Evolutionary conservation across 495 filamentous ascomycete species (phyloP).

Genomic region (Pyrenula massariospora): DNA sequence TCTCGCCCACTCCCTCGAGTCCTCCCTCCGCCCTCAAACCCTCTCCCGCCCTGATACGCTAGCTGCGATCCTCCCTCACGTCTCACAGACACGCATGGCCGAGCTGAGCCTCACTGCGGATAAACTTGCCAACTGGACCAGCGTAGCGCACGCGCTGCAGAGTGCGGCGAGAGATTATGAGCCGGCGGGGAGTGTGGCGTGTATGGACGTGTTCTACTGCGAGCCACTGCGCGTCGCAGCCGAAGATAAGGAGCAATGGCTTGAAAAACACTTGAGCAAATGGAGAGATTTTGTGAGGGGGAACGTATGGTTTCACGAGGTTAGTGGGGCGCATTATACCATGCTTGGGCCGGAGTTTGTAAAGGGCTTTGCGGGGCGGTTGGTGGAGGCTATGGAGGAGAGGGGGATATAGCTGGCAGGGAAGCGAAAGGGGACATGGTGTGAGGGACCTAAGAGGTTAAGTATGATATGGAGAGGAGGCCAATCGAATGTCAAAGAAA

Average conservation of each 20-base stretch:
- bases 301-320: constrained; percentile 6
- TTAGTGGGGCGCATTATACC: constrained; percentile 26
- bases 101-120: constrained; percentile 26
- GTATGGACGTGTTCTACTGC: constrained; percentile 39
- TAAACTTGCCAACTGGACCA: constrained; percentile 23
- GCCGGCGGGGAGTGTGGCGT: constrained; percentile 23
- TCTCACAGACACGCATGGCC: constrained; percentile 12
- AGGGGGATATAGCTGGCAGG: too few relatives aligned
- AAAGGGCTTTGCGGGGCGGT: constrained; percentile 12
- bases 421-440: too few relatives aligned
- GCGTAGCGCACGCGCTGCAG: constrained; percentile 30
- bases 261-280: constrained; percentile 20
- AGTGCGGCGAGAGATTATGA: constrained; percentile 38
- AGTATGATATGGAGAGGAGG: too few relatives aligned
- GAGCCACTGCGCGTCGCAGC: constrained; percentile 29
- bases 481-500: too few relatives aligned
- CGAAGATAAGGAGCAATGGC: constrained; percentile 27
- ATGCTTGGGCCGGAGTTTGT: constrained; percentile 25
- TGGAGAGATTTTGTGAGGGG: constrained; percentile 31
- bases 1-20: constrained; percentile 11
- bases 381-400: constrained; percentile 14
- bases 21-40: constrained; percentile 3
- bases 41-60: constrained; percentile 13
- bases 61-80: constrained; percentile 15
- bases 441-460: too few relatives aligned